These are phyloP conservation scores for Diaporthe sp. DNA, from an alignment of 2,329 filamentous ascomycete species.

Conservation along the genomic window DNA sequence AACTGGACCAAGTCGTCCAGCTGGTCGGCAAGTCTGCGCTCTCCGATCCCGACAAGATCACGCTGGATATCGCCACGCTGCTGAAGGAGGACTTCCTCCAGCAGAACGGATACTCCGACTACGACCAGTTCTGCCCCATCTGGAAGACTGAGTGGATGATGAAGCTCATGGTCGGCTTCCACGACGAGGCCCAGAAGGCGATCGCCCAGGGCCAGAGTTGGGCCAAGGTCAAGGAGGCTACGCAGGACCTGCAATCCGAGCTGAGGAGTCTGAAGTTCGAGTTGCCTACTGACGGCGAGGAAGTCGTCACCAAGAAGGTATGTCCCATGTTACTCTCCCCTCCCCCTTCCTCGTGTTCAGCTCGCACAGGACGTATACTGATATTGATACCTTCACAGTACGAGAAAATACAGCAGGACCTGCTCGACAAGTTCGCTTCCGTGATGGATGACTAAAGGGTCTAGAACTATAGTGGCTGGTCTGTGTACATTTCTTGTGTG, in stretches of 20 bases:
- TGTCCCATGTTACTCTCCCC: slow-evolving; percentile 46
- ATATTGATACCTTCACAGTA: slow-evolving; percentile 71
- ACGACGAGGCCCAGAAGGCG: slow-evolving; percentile 97
- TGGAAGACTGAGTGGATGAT: slow-evolving; percentile 99
- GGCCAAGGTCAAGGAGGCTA: slow-evolving; percentile 93
- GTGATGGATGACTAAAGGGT: slow-evolving; percentile 88
- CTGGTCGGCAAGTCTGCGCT: slow-evolving; percentile 97
- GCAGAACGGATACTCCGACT: slow-evolving; percentile 99
- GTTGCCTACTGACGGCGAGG: slow-evolving; percentile 86
- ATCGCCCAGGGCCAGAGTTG: slow-evolving; percentile 91
- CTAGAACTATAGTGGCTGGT: not conserved
- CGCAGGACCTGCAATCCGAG: slow-evolving; percentile 85
- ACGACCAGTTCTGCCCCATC: slow-evolving; percentile 98
- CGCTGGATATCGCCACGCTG: slow-evolving; percentile 88
- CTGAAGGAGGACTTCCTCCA: slow-evolving; percentile 99
- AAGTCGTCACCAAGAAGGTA: slow-evolving; percentile 87
- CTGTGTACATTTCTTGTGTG: slow-evolving; percentile 35
- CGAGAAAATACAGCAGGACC: slow-evolving; percentile 88
- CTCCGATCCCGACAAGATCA: slow-evolving; percentile 98
- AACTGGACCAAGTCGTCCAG: slow-evolving; percentile 98
- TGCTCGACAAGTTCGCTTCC: slow-evolving; percentile 97
- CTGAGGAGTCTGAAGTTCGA: slow-evolving; percentile 98
- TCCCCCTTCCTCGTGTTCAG: slow-evolving; percentile 8
- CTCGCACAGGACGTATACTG: slow-evolving; percentile 49
- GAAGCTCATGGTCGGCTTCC: slow-evolving; percentile 98